A percentile compares a stretch with the other conserved stretches of the same genome.
These are phyloP conservation scores for Coniferiporia weirii DNA, from an alignment of 1,284 basidiomycete genomes.

Conservation along the genomic window DNA sequence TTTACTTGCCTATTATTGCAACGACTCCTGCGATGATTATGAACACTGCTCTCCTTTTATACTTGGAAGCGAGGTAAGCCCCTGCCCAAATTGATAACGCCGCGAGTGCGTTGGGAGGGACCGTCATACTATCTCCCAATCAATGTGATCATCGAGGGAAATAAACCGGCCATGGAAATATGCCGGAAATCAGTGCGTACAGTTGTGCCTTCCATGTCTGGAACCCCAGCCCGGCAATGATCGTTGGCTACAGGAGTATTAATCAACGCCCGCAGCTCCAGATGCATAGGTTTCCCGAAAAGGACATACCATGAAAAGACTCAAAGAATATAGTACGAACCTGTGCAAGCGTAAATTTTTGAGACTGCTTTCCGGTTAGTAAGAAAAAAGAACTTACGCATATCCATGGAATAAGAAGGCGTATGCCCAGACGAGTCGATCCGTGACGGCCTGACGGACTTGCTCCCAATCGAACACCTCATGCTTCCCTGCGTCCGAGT, in stretches of 20 bases:
- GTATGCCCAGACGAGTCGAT: conserved; percentile 61
- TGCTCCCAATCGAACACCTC: conserved; percentile 48
- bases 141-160: neutral
- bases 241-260: conserved; percentile 41
- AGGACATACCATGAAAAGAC: conserved; percentile 44
- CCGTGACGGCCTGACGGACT: conserved; percentile 49
- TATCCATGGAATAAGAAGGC: conserved; percentile 63
- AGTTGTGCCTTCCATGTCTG: conserved; percentile 57
- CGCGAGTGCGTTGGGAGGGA: conserved; percentile 54
- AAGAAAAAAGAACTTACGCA: conserved; percentile 27
- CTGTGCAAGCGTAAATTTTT: neutral
- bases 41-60: conserved; percentile 48
- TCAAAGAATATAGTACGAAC: conserved; percentile 50
- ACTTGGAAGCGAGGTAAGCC: conserved; percentile 45
- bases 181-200: conserved; percentile 29
- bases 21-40: conserved; percentile 51
- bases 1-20: conserved; percentile 47
- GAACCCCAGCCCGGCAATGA: conserved; percentile 55
- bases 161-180: conserved; percentile 5
- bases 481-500: conserved; percentile 48
- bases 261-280: neutral
- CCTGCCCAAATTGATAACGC: conserved; percentile 42
- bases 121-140: conserved; percentile 39
- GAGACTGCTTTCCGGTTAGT: neutral
- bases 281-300: neutral